Evolutionary conservation across 352 stramenopile genomes (phyloP).

Genomic region (Globisporangium lucens): DNA sequence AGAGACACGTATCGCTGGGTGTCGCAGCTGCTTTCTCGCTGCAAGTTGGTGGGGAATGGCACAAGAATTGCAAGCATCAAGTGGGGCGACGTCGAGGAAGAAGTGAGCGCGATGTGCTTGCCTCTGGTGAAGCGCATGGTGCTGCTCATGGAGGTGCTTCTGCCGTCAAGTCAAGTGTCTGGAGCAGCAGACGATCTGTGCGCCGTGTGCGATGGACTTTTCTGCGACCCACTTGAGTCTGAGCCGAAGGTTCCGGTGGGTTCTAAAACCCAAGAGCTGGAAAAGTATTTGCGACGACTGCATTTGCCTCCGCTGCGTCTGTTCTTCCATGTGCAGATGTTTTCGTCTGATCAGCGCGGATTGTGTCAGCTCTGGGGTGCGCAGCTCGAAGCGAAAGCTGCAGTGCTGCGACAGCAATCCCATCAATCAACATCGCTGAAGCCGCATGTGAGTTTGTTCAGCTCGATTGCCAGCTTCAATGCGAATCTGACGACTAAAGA

Average conservation of each 20-base stretch:
- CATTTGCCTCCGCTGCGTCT: slow-evolving; percentile 65
- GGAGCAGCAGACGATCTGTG: slow-evolving; percentile 24
- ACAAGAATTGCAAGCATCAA: neutral
- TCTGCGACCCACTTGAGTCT: slow-evolving; percentile 15
- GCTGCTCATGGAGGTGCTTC: slow-evolving; percentile 51
- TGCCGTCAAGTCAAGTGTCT: slow-evolving; percentile 25
- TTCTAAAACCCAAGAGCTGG: slow-evolving; percentile 24
- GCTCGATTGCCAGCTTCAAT: slow-evolving; percentile 3
- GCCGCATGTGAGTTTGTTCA: neutral
- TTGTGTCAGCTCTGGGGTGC: slow-evolving; percentile 74
- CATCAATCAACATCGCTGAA: neutral
- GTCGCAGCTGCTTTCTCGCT: slow-evolving; percentile 41
- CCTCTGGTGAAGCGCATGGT: slow-evolving; percentile 60
- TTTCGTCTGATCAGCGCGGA: slow-evolving; percentile 48
- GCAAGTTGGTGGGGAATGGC: slow-evolving; percentile 24
- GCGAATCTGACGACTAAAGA: slow-evolving; percentile 9
- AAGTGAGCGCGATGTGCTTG: slow-evolving; percentile 41
- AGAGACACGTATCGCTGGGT: slow-evolving; percentile 53
- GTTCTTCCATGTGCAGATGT: slow-evolving; percentile 65
- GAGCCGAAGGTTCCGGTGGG: neutral
- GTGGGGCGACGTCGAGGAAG: slow-evolving; percentile 32
- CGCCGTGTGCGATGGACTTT: slow-evolving; percentile 68
- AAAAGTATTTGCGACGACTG: slow-evolving; percentile 47
- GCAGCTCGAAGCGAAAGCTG: slow-evolving; percentile 69
- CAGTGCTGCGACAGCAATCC: slow-evolving; percentile 42